phyloP scores from a whole-genome alignment of 1,139 yeast species.

The Ashbya aceris region DNA sequence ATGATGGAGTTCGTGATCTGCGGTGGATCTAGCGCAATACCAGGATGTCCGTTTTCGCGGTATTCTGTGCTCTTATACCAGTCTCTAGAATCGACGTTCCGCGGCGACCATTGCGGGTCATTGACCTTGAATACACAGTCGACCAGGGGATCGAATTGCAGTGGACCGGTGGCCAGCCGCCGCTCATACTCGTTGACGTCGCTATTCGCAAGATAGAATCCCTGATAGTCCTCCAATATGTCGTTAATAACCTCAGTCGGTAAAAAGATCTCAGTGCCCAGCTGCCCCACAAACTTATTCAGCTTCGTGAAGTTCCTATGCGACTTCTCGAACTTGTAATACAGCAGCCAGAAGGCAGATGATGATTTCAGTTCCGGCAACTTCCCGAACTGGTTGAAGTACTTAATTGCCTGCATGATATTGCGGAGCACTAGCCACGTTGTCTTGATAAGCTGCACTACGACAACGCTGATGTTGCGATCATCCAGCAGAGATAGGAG shows the following conservation, averaged over 20 bases:
- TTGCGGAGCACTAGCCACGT: slow-evolving; percentile 32
- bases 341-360: slow-evolving; percentile 47
- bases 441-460: slow-evolving; percentile 33
- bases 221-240: slow-evolving; percentile 30
- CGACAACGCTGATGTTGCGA: slow-evolving; percentile 29
- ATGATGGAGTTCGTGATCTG: slow-evolving; percentile 41
- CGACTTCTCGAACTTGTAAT: slow-evolving; percentile 42
- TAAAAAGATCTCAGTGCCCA: slow-evolving; percentile 38
- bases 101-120: slow-evolving; percentile 23
- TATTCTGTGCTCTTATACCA: slow-evolving; percentile 30
- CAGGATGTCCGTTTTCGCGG: slow-evolving; percentile 54
- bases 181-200: slow-evolving; percentile 16
- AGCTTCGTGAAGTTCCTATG: slow-evolving; percentile 39
- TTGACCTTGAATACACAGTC: slow-evolving; percentile 22
- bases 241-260: slow-evolving; percentile 42
- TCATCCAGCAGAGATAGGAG: slow-evolving; percentile 28
- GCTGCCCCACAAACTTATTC: slow-evolving; percentile 35
- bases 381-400: slow-evolving; percentile 37
- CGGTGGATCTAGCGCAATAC: slow-evolving; percentile 47
- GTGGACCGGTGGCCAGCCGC: slow-evolving; percentile 6
- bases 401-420: slow-evolving; percentile 33
- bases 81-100: slow-evolving; percentile 14
- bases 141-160: slow-evolving; percentile 19
- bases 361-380: slow-evolving; percentile 35
- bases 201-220: slow-evolving; percentile 27